Base-by-base conservation (phyloP, 371 early-diverging fungal genomes). In the Fennellomyces sp. region DNA sequence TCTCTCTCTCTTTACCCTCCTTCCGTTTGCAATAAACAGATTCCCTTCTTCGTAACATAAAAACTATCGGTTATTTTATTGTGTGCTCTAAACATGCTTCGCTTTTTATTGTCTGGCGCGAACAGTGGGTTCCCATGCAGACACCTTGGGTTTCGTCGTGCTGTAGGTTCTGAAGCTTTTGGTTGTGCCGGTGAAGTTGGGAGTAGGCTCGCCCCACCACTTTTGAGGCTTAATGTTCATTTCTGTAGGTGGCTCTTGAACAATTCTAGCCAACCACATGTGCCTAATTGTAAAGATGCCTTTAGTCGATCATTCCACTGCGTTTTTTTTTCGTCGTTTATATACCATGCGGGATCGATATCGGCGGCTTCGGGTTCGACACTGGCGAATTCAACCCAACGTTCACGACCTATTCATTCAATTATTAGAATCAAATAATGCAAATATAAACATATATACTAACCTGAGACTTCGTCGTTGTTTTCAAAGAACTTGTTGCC, bases 401-500 rank as follows among this genome's bases (percentile, higher is more conserved):
- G 91, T 72, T 91, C 94, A 76, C 97, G 94, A 58, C 83, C 87
- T 88, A 65, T 33, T 39, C 11, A 47, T 23, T 35, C 38, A 25
- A 28, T 21, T 7, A 35, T 17, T 27, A 52, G 41, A 47, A 42
- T 30, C 49, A 48, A 26, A 11, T 2, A 42, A 28, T 7, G 6
- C 45, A 30, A 51, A 56, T 8, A 26, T 26, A 26, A 26, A 21
- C 42, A 26, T 6, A 25, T 31, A 3, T 7, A 28, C 47, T 69
- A 74, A 88, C 91, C 86, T 33, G 83, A 91, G 68, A 92, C 81
- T 81, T 97, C 96, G 48, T 88, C 81, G n/a, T 82, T 72, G 81
- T 95, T 94, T 72, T 90, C 89, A 65, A 82, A 97, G 86, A 93
- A 97, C 66, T 90, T 85, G 87, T 97, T 97, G 68, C 97, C 97